Evolutionary conservation across 2,329 filamentous ascomycete genomes (phyloP), one percentile per base, ranked within the genome.

Genomic region (Pseudogymnoascus sp.): DNA sequence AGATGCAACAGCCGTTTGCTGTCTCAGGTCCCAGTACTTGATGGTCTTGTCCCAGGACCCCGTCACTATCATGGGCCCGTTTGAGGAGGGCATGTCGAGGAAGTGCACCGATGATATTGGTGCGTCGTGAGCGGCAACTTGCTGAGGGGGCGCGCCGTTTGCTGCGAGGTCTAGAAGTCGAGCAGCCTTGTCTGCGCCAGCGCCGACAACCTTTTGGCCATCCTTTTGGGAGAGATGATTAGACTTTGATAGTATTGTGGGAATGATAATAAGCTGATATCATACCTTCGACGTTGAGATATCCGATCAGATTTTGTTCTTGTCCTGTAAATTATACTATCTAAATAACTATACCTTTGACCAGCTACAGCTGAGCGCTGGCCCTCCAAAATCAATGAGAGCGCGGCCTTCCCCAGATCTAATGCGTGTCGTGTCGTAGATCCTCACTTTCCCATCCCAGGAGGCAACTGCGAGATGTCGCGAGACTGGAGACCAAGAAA

Each of bases 391-490:
- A 67, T 95, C 89, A 71, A 94, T 94, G 62, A 88, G 78, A 64
- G 91, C 91, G 70, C 92, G 93, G 54, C 91, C 91, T 72, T 91
- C 85, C 71, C 89, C 83, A 70, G 89, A 82, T 43, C 91, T 91
- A 66, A 84, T 85, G 61, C 76, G 77, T 65, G 87, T 85, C 71
- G 97, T 91, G 74, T 97, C 91, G 77, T 97, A 99, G 72, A 99
- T 93, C 71, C 92, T 88, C 65, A 97, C 91, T 74, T 96, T 96
- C 78, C 95, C 96, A 76, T 99, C 94, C 94, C 94, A 99, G 69
- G 91, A 96, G 54, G 91, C 80, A 34, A 97, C 90, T 25, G 93
- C 91, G 16, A 99, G 81, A 72, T 95, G 88, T 69, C 97, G 91
- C 66, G 77, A 81, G 58, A 80, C 80, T 1, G 88, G 85, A 9